A percentile compares a stretch with the other conserved stretches of the same genome.
These are phyloP conservation scores for Datura wrightii DNA, from an alignment of 257 asterid species.

Conservation along the genomic window DNA sequence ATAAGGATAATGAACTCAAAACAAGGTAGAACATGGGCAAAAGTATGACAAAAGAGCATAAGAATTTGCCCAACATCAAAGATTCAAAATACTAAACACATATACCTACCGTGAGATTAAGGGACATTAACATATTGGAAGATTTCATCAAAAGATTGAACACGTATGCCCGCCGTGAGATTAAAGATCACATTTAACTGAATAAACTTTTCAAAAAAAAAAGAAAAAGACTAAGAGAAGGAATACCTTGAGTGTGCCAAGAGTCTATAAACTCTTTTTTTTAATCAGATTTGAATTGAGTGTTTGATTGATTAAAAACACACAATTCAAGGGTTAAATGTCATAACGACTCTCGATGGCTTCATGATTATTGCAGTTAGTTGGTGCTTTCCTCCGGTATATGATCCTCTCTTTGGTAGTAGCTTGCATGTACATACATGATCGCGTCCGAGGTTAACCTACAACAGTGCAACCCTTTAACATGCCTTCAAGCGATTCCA, in stretches of 20 bases:
- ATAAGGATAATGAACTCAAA: too few relatives aligned
- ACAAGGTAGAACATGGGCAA: too few relatives aligned
- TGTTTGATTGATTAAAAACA: not conserved
- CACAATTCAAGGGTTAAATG: not conserved
- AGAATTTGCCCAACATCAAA: too few relatives aligned
- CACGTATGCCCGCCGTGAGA: not conserved
- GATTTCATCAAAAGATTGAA: not conserved
- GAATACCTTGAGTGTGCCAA: slow-evolving; percentile 11
- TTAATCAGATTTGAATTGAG: not conserved
- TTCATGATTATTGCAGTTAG: not conserved
- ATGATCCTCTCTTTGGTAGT: too few relatives aligned
- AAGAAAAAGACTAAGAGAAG: not conserved
- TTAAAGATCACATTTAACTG: slow-evolving; percentile 17
- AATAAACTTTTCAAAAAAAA: not conserved
- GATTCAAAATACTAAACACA: not conserved
- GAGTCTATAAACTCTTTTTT: not conserved
- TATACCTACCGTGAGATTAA: not conserved
- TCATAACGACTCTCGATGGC: not conserved
- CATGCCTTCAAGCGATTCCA: too few relatives aligned
- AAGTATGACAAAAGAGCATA: too few relatives aligned
- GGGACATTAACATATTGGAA: not conserved
- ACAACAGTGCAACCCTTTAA: too few relatives aligned
- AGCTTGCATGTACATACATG: too few relatives aligned
- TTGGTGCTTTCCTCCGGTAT: not conserved
- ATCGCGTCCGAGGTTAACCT: too few relatives aligned